A percentile compares a stretch with the other conserved stretches of the same genome.
These are phyloP conservation scores for Purpureocillium takamizusanense DNA, from an alignment of 2,329 filamentous ascomycete genomes.

Conservation along the genomic window DNA sequence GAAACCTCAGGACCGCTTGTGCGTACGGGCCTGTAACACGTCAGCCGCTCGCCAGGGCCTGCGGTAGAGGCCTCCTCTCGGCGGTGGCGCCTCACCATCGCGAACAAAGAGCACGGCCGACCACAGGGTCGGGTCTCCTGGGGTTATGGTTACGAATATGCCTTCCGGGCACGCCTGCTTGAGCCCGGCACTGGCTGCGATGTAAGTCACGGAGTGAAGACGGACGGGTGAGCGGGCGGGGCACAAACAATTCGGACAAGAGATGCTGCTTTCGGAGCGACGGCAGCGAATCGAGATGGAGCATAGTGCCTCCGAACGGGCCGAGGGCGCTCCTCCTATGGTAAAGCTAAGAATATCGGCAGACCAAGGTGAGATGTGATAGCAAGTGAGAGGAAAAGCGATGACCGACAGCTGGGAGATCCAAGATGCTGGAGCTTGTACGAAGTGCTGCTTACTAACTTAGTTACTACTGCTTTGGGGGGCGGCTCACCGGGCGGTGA, in stretches of 20 bases:
- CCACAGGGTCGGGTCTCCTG: slow-evolving; percentile 75
- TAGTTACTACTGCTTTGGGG: slow-evolving; percentile 2
- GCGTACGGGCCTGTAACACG: slow-evolving; percentile 67
- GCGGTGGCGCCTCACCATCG: slow-evolving; percentile 54
- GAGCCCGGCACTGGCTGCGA: slow-evolving; percentile 56
- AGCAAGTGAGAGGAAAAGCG: not conserved
- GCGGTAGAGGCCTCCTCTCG: too few relatives aligned
- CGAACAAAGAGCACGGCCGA: slow-evolving; percentile 86
- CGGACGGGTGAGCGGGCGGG: not conserved
- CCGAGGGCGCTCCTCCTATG: too few relatives aligned
- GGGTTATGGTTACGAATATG: slow-evolving; percentile 76
- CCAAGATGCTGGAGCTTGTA: too few relatives aligned
- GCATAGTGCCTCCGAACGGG: not conserved
- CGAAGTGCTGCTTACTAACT: too few relatives aligned
- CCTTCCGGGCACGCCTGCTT: slow-evolving; percentile 78
- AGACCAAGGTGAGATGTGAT: not conserved
- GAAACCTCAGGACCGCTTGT: slow-evolving; percentile 78
- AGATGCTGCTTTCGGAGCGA: slow-evolving; percentile 66
- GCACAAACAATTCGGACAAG: slow-evolving; percentile 68
- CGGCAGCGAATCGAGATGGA: slow-evolving; percentile 34
- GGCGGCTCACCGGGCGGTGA: slow-evolving; percentile 10
- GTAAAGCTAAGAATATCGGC: not conserved
- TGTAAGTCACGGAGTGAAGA: slow-evolving; percentile 1
- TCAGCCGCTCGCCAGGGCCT: slow-evolving; percentile 1
- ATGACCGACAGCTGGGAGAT: not conserved